A percentile compares a stretch with the other conserved stretches of the same genome.
These are phyloP conservation scores for Debaryomyces nepalensis DNA, from an alignment of 1,139 yeast species.

Conservation along the genomic window DNA sequence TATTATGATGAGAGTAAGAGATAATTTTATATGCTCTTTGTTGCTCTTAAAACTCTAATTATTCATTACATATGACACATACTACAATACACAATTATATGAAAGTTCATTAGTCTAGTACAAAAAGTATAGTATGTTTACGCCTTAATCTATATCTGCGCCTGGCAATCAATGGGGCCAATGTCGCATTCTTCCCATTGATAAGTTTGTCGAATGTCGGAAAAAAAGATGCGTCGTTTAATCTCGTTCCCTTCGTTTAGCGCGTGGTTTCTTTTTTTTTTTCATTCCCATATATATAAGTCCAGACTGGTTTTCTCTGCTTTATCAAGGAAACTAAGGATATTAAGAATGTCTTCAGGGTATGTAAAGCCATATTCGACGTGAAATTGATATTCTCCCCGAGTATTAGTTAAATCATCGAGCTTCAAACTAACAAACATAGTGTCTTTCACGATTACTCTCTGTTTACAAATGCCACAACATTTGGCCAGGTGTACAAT, in stretches of 20 bases:
- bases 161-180: too few relatives aligned
- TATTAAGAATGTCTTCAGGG: conserved; percentile 10
- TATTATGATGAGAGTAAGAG: too few relatives aligned
- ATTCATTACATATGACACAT: too few relatives aligned
- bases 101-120: too few relatives aligned
- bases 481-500: conserved; percentile 39
- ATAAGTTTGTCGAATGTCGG: too few relatives aligned
- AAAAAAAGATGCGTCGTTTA: conserved; percentile 9
- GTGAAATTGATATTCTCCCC: too few relatives aligned
- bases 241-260: conserved; percentile 18
- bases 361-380: conserved; percentile 2
- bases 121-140: too few relatives aligned
- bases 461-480: conserved; percentile 43
- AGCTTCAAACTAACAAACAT: conserved; percentile 15
- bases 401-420: not conserved
- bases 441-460: conserved; percentile 49
- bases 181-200: too few relatives aligned
- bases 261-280: conserved; percentile 11
- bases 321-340: not conserved
- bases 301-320: not conserved
- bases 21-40: too few relatives aligned
- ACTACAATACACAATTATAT: too few relatives aligned
- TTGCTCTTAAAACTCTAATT: too few relatives aligned
- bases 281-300: conserved; percentile 7
- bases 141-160: too few relatives aligned